Conservation (phyloP, 192 early-diverging fungal genomes). For the Backusella luteola region DNA sequence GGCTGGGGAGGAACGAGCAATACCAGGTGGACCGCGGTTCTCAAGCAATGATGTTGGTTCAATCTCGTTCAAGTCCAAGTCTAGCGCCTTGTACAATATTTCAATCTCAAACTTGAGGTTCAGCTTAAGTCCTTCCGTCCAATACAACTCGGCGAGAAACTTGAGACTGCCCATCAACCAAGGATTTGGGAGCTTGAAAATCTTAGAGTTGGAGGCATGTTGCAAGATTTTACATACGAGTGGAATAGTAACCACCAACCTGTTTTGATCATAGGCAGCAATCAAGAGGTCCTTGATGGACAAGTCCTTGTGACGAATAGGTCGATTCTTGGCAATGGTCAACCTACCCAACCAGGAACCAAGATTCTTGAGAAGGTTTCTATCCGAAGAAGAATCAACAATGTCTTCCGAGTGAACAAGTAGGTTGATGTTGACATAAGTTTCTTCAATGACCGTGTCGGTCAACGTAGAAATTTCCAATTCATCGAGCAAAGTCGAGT, state of each 20-base stretch:
- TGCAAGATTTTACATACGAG: conserved; percentile 97
- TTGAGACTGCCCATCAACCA: conserved; percentile 96
- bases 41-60: conserved; percentile 63
- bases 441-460: conserved; percentile 82
- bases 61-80: conserved; percentile 81
- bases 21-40: conserved; percentile 52
- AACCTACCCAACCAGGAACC: conserved; percentile 96
- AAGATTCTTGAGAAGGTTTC: conserved; percentile 89
- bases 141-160: conserved; percentile 89
- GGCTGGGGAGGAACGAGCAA: conserved; percentile 7
- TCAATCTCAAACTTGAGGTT: conserved; percentile 98
- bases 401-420: conserved; percentile 91
- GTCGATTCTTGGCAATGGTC: conserved; percentile 87
- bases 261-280: conserved; percentile 82
- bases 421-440: conserved; percentile 79
- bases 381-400: conserved; percentile 77
- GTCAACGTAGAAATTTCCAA: conserved; percentile 63
- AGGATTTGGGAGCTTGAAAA: conserved; percentile 96
- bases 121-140: conserved; percentile 86
- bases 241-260: conserved; percentile 93
- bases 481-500: conserved; percentile 77
- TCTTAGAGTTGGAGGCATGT: conserved; percentile 77
- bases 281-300: conserved; percentile 93
- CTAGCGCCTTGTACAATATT: conserved; percentile 89
- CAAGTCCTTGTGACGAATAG: conserved; percentile 93